Conservation (phyloP, 2,329 filamentous ascomycete species). For the Nemania sp. region DNA sequence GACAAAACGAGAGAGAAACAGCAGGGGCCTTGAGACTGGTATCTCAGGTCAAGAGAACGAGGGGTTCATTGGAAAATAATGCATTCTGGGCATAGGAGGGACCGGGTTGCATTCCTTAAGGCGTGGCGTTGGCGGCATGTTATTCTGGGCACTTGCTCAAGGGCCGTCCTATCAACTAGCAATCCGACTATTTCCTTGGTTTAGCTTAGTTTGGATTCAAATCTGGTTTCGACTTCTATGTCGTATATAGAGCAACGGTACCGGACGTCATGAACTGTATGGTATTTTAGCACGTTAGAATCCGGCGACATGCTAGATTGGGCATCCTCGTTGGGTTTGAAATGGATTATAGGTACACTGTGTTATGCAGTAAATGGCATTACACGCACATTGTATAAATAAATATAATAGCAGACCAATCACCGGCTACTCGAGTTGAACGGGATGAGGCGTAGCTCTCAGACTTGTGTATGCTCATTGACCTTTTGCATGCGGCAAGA, state of each 20-base stretch:
- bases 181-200: slow-evolving; percentile 15
- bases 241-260: slow-evolving; percentile 20
- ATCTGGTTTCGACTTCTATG: slow-evolving; percentile 16
- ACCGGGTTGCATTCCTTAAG: slow-evolving; percentile 22
- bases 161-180: background rate
- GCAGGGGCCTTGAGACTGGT: slow-evolving; percentile 9
- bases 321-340: slow-evolving; percentile 9
- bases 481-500: too few species aligned
- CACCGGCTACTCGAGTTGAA: background rate
- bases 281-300: slow-evolving; percentile 11
- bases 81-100: slow-evolving; percentile 19
- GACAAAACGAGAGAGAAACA: background rate
- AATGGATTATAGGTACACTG: background rate
- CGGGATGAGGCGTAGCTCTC: too few species aligned
- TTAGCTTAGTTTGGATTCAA: slow-evolving; percentile 20
- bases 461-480: too few species aligned
- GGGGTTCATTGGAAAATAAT: background rate
- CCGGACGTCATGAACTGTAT: slow-evolving; percentile 10
- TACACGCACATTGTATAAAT: background rate
- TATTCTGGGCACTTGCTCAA: background rate
- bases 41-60: slow-evolving; percentile 12
- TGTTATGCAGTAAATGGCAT: background rate
- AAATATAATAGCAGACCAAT: slow-evolving; percentile 14
- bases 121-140: slow-evolving; percentile 27
- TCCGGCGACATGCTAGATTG: background rate